Conservation (phyloP, 768 basidiomycete species). For the Podaxis sp. region DNA sequence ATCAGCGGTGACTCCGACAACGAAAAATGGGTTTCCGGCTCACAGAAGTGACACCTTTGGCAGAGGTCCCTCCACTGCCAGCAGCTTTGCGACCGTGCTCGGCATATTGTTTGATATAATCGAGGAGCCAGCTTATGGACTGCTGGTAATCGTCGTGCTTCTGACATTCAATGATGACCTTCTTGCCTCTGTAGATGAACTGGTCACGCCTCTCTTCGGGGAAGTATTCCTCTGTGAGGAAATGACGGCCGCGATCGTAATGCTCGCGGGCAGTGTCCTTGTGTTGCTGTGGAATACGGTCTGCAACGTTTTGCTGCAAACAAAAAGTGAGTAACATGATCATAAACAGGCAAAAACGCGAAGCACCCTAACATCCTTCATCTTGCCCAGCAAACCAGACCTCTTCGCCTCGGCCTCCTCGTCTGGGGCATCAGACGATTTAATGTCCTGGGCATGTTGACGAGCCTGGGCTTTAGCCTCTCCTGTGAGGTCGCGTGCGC, state of each 20-base stretch:
- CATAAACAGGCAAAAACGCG: slow-evolving; percentile 6
- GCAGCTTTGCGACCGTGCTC: slow-evolving; percentile 40
- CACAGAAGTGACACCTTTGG: slow-evolving; percentile 26
- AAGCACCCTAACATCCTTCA: slow-evolving; percentile 28
- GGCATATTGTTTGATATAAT: slow-evolving; percentile 62
- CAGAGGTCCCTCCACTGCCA: slow-evolving; percentile 22
- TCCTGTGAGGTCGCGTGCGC: no score
- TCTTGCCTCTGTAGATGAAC: slow-evolving; percentile 92
- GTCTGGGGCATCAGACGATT: slow-evolving; percentile 1
- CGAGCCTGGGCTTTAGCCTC: slow-evolving; percentile 15
- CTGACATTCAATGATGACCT: slow-evolving; percentile 92
- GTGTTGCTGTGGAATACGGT: slow-evolving; percentile 69
- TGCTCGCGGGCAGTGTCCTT: slow-evolving; percentile 56
- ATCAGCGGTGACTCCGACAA: not conserved
- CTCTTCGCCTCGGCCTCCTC: slow-evolving; percentile 27
- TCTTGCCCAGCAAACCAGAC: slow-evolving; percentile 31
- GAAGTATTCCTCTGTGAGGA: slow-evolving; percentile 82
- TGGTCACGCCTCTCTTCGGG: slow-evolving; percentile 89
- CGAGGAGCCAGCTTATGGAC: slow-evolving; percentile 72
- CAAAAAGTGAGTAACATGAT: not conserved
- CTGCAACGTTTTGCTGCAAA: slow-evolving; percentile 33
- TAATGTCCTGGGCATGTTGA: slow-evolving; percentile 9
- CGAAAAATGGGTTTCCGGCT: slow-evolving; percentile 5
- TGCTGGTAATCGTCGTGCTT: slow-evolving; percentile 89
- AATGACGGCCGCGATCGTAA: slow-evolving; percentile 58